phyloP scores from a whole-genome alignment of 306 rosid genomes.

The Chamaecrista fasciculata region DNA sequence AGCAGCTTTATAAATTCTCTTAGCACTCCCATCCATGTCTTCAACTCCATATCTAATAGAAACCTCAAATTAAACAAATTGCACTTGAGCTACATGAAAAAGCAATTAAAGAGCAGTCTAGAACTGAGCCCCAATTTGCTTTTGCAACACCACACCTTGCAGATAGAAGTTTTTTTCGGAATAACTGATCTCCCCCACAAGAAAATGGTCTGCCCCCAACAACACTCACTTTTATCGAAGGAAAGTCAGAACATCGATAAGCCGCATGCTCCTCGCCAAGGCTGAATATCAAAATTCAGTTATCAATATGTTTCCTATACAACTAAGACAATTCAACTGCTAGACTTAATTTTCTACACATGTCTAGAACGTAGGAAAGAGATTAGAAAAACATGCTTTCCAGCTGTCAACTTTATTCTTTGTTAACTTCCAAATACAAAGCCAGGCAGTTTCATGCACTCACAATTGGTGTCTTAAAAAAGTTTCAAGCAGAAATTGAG shows the following conservation, averaged over 20 bases:
- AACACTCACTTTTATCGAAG: conserved; percentile 64
- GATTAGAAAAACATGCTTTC: not conserved
- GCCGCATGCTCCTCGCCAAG: conserved; percentile 83
- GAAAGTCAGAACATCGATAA: conserved; percentile 69
- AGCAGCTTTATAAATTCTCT: conserved; percentile 52
- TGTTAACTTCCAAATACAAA: conserved; percentile 4
- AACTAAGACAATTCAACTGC: conserved; percentile 20
- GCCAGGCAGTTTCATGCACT: conserved; percentile 4
- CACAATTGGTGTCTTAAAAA: conserved; percentile 12
- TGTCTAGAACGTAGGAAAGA: too few species aligned
- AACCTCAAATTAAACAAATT: conserved; percentile 27
- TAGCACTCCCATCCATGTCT: conserved; percentile 58
- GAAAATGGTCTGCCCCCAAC: conserved; percentile 97
- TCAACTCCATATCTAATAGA: conserved; percentile 29
- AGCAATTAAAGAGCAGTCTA: not conserved
- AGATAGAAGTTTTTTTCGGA: conserved; percentile 57
- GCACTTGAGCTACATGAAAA: conserved; percentile 18
- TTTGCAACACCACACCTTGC: conserved; percentile 58
- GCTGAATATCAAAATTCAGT: conserved; percentile 52
- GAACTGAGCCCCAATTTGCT: conserved; percentile 11
- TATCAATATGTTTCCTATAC: conserved; percentile 19
- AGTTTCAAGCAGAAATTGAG: not conserved
- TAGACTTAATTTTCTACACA: conserved; percentile 17
- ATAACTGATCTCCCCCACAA: conserved; percentile 61
- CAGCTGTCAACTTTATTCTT: conserved; percentile 12